Base-by-base conservation (phyloP, 768 basidiomycete genomes). In the Floccularia luteovirens region DNA sequence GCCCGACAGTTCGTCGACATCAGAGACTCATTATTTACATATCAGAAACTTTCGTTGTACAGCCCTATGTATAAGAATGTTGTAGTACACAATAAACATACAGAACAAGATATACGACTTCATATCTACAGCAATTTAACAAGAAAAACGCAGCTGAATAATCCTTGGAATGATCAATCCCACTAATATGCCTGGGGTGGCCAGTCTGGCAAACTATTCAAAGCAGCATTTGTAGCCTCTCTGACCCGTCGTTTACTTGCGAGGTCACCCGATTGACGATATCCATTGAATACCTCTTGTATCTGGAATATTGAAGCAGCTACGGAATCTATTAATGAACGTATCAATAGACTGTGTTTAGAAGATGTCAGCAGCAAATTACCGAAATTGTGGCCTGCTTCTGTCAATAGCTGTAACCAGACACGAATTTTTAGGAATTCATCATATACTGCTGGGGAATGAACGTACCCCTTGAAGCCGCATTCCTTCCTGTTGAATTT, bases 141-240 rank as follows among this genome's bases (percentile, higher is more conserved):
- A n/a, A n/a, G n/a, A n/a, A n/a, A n/a, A n/a, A n/a, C n/a, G n/a
- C n/a, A n/a, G n/a, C n/a, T n/a, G n/a, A n/a, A n/a, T n/a, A n/a
- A n/a, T n/a, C n/a, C n/a, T n/a, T n/a, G n/a, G n/a, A n/a, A n/a
- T n/a, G 17, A 39, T 22, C 34, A 31, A 31, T 41, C 16, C 27
- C 35, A 49, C 45, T 54, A 63, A 37, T 59, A 64, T 11, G 60
- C 52, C 34, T 63, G 59, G 7, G 70, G 60, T 0, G 87, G 87
- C 79, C 80, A 90, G 43, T 83, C 82, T 2, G 87, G 86, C n/a
- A 89, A 58, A 30, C 70, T 69, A 28, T 67, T 66, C 33, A 90
- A 55, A 4, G 87, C 82, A 10, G 84, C 83, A 51, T 90, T 90
- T 36, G 78, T 79, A 2, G 81, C 77, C 56, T 90, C 85, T 23